phyloP scores from a whole-genome alignment of 495 filamentous ascomycete species.

The Aspergillus incahuasiensis region DNA sequence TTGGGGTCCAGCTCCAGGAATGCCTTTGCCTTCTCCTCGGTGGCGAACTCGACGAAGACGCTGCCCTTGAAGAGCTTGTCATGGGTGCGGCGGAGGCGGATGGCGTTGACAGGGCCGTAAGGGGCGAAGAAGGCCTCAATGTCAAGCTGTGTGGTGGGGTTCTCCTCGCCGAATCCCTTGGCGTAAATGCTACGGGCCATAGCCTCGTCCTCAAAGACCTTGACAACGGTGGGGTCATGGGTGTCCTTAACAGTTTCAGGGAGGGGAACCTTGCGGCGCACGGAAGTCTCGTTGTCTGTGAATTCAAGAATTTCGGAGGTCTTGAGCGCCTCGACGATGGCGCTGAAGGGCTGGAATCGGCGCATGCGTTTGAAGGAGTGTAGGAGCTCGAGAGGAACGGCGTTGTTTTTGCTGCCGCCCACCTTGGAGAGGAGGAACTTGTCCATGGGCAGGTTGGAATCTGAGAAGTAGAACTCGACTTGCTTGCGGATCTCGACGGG shows the following conservation, averaged over 20 bases:
- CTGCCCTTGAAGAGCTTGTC: conserved; percentile 81
- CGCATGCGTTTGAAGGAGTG: conserved; percentile 90
- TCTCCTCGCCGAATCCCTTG: conserved; percentile 88
- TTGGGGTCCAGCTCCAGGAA: conserved; percentile 78
- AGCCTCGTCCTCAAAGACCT: conserved; percentile 54
- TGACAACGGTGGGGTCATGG: conserved; percentile 41
- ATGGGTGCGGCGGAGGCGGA: conserved; percentile 77
- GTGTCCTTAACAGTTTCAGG: conserved; percentile 39
- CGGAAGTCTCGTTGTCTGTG: conserved; percentile 57
- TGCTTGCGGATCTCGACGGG: conserved; percentile 75
- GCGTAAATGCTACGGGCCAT: conserved; percentile 63
- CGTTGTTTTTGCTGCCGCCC: conserved; percentile 70
- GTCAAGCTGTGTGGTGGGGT: conserved; percentile 75
- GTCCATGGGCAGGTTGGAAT: conserved; percentile 84
- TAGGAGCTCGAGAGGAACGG: conserved; percentile 70
- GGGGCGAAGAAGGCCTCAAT: conserved; percentile 86
- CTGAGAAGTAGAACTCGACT: conserved; percentile 97
- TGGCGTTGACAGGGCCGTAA: conserved; percentile 72
- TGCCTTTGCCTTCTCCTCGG: conserved; percentile 65
- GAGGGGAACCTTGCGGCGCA: conserved; percentile 71
- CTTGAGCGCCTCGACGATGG: conserved; percentile 76
- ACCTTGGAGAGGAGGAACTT: conserved; percentile 76
- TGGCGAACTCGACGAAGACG: conserved; percentile 86
- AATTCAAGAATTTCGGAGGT: conserved; percentile 66
- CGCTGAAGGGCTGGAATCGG: conserved; percentile 77